Conservation (phyloP, 2,329 filamentous ascomycete species). For the Calonectria pauciramosa region DNA sequence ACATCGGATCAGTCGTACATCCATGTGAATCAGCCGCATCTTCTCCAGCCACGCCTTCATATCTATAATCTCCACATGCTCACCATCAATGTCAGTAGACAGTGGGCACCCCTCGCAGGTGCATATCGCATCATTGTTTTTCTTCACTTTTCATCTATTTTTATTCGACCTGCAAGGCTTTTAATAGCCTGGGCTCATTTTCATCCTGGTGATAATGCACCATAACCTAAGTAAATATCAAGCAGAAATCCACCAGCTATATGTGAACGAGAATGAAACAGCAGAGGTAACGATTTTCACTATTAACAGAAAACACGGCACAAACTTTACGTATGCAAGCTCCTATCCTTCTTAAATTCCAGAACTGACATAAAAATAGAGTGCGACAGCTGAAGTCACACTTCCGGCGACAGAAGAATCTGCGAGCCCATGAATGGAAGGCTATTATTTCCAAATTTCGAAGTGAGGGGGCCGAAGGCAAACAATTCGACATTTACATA, state of each 20-base stretch:
- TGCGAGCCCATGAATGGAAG: neutral
- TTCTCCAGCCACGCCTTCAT: neutral
- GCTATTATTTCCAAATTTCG: neutral
- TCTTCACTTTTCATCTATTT: neutral
- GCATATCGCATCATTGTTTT: neutral
- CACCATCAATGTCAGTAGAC: neutral
- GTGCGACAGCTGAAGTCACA: neutral
- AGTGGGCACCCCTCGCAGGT: neutral
- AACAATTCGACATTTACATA: neutral
- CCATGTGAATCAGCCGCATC: neutral
- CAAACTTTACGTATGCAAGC: neutral
- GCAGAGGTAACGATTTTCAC: neutral
- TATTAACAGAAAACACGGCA: neutral
- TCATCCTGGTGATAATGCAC: neutral
- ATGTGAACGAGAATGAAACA: neutral
- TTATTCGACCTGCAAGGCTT: neutral
- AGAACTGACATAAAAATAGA: neutral
- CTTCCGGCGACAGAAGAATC: neutral
- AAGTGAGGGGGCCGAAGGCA: neutral
- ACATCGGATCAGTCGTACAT: neutral
- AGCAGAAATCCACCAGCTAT: neutral
- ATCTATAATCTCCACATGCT: neutral
- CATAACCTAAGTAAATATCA: neutral
- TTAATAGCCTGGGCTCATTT: neutral
- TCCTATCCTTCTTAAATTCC: neutral